A percentile compares a stretch with the other conserved stretches of the same genome.
phyloP scores from a whole-genome alignment of 177 flowering plant genomes.

The Vitis hybrid region DNA sequence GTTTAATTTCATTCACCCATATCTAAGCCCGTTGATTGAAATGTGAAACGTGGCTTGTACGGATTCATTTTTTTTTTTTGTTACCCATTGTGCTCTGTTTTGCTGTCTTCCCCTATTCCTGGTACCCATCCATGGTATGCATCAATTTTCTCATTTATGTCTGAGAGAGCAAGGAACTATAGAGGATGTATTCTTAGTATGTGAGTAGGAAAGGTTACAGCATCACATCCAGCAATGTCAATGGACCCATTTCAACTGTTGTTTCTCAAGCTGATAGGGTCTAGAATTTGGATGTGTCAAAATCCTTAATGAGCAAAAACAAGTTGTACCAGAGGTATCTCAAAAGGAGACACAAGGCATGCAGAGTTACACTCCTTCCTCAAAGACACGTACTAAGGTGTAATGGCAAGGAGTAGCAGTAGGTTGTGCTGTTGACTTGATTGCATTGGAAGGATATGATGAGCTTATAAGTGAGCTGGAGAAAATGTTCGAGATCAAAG shows the following conservation, averaged over 20 bases:
- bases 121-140: no score
- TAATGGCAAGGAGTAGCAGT: conserved; percentile 69
- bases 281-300: conserved; percentile 13
- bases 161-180: no score
- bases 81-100: no score
- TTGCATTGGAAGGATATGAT: conserved; percentile 44
- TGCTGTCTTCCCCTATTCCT: no score
- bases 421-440: conserved; percentile 75
- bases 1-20: no score
- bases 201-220: no score
- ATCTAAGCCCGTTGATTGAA: no score
- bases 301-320: conserved; percentile 26
- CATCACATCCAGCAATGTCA: conserved; percentile 1
- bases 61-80: no score
- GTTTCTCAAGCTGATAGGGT: conserved; percentile 18
- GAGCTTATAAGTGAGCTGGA: conserved; percentile 65
- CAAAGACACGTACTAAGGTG: conserved; percentile 64
- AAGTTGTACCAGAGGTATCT: conserved; percentile 14
- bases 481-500: conserved; percentile 71
- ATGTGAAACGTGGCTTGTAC: no score
- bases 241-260: conserved; percentile 7
- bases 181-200: no score
- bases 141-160: no score
- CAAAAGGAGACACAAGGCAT: conserved; percentile 33
- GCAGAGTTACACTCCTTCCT: conserved; percentile 25